phyloP scores from a whole-genome alignment of 73 alveolate genomes.

The Halteria grandinella region DNA sequence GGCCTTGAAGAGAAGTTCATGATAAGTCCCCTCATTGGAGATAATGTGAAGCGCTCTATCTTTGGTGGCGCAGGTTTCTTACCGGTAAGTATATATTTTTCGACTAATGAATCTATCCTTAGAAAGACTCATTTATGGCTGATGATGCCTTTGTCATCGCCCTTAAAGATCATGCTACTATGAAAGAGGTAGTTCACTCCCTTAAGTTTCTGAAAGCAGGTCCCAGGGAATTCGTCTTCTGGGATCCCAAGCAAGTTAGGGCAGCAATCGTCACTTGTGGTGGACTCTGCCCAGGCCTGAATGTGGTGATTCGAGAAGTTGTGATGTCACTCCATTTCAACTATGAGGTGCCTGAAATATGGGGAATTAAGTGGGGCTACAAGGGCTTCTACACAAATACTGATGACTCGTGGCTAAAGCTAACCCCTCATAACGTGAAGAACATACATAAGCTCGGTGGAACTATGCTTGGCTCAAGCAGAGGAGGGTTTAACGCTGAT shows the following conservation, averaged over 20 bases:
- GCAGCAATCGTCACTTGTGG: slow-evolving; percentile 99
- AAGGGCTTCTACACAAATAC: slow-evolving; percentile 89
- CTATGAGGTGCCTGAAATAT: slow-evolving; percentile 88
- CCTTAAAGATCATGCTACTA: slow-evolving; percentile 42
- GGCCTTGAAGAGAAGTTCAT: slow-evolving; percentile 45
- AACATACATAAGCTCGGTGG: slow-evolving; percentile 97
- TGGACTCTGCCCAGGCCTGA: slow-evolving; percentile 99
- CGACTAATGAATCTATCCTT: neutral
- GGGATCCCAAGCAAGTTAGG: slow-evolving; percentile 88
- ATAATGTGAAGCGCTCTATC: slow-evolving; percentile 68
- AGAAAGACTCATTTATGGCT: slow-evolving; percentile 58
- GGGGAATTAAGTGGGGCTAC: slow-evolving; percentile 96
- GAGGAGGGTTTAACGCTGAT: slow-evolving; percentile 93
- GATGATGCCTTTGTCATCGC: slow-evolving; percentile 55
- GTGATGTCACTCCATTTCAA: slow-evolving; percentile 94
- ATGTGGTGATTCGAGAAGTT: slow-evolving; percentile 97
- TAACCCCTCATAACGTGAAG: slow-evolving; percentile 83
- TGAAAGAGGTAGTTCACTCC: slow-evolving; percentile 34
- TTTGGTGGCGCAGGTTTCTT: slow-evolving; percentile 82
- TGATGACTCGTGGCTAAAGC: slow-evolving; percentile 77
- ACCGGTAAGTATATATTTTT: slow-evolving; percentile 40
- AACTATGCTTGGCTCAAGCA: slow-evolving; percentile 89
- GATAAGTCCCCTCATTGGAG: slow-evolving; percentile 73
- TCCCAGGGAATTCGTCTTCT: slow-evolving; percentile 90
- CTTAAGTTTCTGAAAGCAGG: slow-evolving; percentile 89